Conservation (phyloP, 1,284 basidiomycete genomes). For the Cutaneotrichosporon mucoides region DNA sequence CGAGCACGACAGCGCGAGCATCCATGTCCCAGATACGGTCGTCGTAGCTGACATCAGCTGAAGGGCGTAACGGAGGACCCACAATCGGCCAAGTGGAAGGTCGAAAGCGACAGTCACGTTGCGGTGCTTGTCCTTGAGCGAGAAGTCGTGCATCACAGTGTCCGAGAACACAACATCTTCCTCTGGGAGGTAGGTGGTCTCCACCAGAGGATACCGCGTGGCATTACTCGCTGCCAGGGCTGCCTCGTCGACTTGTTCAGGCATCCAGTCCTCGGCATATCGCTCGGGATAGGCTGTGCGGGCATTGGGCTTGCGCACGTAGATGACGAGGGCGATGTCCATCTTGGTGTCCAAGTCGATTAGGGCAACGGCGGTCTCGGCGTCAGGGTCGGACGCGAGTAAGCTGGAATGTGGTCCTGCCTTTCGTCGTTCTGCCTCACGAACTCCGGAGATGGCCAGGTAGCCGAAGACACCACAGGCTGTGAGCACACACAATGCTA, state of each 20-base stretch:
- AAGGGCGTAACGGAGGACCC: not conserved
- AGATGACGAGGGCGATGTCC: not conserved
- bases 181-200: not conserved
- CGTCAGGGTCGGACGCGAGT: not conserved
- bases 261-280: not conserved
- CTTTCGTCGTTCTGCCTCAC: too few species aligned
- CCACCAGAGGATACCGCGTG: not conserved
- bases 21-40: not conserved
- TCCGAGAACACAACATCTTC: not conserved
- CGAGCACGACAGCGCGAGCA: not conserved
- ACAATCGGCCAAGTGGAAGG: not conserved
- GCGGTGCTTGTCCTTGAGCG: not conserved
- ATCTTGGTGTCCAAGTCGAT: not conserved
- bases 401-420: too few species aligned
- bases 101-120: not conserved
- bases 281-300: not conserved
- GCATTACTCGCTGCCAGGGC: too few species aligned
- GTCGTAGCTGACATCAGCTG: not conserved
- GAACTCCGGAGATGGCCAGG: too few species aligned
- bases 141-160: not conserved
- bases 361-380: not conserved
- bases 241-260: not conserved
- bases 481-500: too few species aligned
- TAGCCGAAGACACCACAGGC: too few species aligned
- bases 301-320: not conserved